phyloP scores from a whole-genome alignment of 495 filamentous ascomycete genomes.

The Chaetomidium leptoderma region DNA sequence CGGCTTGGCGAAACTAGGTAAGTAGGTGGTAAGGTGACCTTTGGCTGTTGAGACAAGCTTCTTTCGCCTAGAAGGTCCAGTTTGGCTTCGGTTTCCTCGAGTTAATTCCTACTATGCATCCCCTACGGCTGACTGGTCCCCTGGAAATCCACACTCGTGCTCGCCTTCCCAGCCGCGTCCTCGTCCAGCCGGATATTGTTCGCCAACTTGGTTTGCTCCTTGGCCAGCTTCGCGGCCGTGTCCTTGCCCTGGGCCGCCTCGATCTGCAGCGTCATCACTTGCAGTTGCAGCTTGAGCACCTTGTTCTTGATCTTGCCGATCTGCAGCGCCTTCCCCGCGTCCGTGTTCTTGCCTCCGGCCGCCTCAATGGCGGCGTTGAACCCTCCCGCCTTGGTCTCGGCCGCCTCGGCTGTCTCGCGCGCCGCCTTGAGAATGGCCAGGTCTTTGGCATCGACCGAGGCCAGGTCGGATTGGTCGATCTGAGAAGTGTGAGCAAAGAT shows the following conservation, averaged over 20 bases:
- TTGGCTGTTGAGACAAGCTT: too few species aligned
- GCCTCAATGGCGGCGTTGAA: slow-evolving; percentile 44
- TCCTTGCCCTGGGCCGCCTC: slow-evolving; percentile 38
- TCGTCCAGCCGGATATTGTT: slow-evolving; percentile 43
- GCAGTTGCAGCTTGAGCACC: slow-evolving; percentile 48
- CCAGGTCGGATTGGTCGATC: slow-evolving; percentile 38
- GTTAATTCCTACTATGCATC: too few species aligned
- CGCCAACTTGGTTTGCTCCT: slow-evolving; percentile 41
- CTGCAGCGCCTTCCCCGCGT: slow-evolving; percentile 37
- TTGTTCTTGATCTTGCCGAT: slow-evolving; percentile 54
- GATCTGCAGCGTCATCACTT: slow-evolving; percentile 34
- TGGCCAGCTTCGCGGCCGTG: slow-evolving; percentile 31
- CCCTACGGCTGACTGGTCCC: slow-evolving; percentile 17
- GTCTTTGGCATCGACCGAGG: slow-evolving; percentile 34
- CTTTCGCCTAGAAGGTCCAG: too few species aligned
- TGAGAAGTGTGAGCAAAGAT: slow-evolving; percentile 5
- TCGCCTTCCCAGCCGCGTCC: slow-evolving; percentile 35
- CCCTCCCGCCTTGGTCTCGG: slow-evolving; percentile 37
- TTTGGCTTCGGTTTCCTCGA: too few species aligned
- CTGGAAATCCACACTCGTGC: slow-evolving; percentile 33
- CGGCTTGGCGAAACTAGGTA: too few species aligned
- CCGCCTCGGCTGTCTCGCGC: slow-evolving; percentile 36
- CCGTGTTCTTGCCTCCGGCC: slow-evolving; percentile 31
- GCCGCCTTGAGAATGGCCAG: slow-evolving; percentile 40
- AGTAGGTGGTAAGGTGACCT: too few species aligned